Percentiles rank a stretch among this genome's conserved stretches.
These are phyloP conservation scores for Raffaelea albimanens DNA, from an alignment of 2,329 filamentous ascomycete species.

Conservation along the genomic window DNA sequence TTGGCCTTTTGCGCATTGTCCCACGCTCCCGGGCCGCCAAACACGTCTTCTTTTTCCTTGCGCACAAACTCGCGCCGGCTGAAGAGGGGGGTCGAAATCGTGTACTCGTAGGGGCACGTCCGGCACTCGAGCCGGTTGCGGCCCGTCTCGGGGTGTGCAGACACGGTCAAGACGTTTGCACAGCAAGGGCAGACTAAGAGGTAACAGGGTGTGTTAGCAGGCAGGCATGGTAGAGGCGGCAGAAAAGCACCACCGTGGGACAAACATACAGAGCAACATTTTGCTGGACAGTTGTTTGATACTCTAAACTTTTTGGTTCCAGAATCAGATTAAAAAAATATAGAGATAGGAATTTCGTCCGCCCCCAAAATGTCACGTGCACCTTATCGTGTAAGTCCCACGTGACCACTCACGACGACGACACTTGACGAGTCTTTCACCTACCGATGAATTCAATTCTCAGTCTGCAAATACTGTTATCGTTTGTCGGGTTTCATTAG, in stretches of 20 bases:
- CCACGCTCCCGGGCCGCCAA: conserved; percentile 82
- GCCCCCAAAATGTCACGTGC: too few species aligned
- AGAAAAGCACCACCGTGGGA: not conserved
- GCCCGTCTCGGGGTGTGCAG: conserved; percentile 38
- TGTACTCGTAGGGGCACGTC: conserved; percentile 87
- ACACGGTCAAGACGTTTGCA: conserved; percentile 74
- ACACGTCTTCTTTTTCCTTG: conserved; percentile 81
- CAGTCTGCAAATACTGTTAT: too few species aligned
- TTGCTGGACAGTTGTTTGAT: too few species aligned
- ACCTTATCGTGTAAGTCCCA: too few species aligned
- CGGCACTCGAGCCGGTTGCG: conserved; percentile 88
- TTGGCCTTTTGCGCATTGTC: conserved; percentile 80
- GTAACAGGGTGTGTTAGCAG: conserved; percentile 5
- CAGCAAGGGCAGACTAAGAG: conserved; percentile 68
- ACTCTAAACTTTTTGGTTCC: too few species aligned
- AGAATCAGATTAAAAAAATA: too few species aligned
- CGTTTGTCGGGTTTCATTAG: too few species aligned
- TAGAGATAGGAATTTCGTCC: too few species aligned
- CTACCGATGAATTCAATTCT: too few species aligned
- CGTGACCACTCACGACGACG: too few species aligned
- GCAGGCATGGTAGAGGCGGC: not conserved
- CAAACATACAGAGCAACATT: conserved; percentile 57
- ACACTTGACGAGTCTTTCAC: too few species aligned
- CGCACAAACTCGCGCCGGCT: conserved; percentile 75
- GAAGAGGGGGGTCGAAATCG: conserved; percentile 70